A percentile compares a stretch with the other conserved stretches of the same genome.
phyloP scores from a whole-genome alignment of 805 yeast genomes.

The Saturnispora zaruensis region DNA sequence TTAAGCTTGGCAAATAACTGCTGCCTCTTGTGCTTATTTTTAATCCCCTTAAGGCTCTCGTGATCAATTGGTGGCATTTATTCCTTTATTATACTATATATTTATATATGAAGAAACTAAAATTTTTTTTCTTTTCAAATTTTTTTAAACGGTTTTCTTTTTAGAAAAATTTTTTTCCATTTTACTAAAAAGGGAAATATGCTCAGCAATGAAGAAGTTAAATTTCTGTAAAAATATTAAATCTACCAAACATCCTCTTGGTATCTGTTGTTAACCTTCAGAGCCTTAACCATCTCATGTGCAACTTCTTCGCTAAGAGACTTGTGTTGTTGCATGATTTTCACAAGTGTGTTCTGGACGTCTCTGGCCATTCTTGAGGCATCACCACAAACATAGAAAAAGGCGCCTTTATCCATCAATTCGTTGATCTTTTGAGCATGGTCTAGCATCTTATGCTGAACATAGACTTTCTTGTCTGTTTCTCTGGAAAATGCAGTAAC shows the following conservation, averaged over 20 bases:
- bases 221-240: neutral
- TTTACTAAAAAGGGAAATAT: neutral
- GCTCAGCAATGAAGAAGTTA: neutral
- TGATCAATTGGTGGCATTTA: slow-evolving; percentile 27
- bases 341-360: slow-evolving; percentile 59
- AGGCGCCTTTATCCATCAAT: slow-evolving; percentile 53
- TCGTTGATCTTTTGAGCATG: slow-evolving; percentile 40
- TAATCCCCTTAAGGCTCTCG: slow-evolving; percentile 39
- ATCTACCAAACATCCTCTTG: slow-evolving; percentile 96
- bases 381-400: slow-evolving; percentile 90
- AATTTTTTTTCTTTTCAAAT: neutral
- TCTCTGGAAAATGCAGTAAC: slow-evolving; percentile 73
- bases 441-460: slow-evolving; percentile 61
- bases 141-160: neutral
- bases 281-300: slow-evolving; percentile 64
- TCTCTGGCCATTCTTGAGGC: slow-evolving; percentile 88
- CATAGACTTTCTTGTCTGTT: slow-evolving; percentile 53
- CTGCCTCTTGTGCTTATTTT: slow-evolving; percentile 75
- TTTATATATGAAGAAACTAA: neutral
- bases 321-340: slow-evolving; percentile 40
- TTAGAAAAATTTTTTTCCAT: neutral
- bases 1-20: slow-evolving; percentile 65
- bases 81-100: neutral
- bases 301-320: slow-evolving; percentile 46
- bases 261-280: slow-evolving; percentile 73